These are phyloP conservation scores for Chrysanthemum seticuspe DNA, from an alignment of 129 eudicot species.

Conservation along the genomic window DNA sequence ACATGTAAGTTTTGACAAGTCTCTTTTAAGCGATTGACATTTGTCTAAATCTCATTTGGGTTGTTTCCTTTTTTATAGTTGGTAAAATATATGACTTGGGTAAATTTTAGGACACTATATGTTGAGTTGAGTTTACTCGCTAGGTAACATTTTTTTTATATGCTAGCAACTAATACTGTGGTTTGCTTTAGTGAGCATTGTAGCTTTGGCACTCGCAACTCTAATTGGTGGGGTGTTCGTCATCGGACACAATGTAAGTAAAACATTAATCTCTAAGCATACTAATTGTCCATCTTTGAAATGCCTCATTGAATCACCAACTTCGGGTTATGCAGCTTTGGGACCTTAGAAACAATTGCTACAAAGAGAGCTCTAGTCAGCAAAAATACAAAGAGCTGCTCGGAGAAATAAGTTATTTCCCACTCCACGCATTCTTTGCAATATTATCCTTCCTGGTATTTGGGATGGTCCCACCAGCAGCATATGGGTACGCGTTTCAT, in stretches of 20 bases:
- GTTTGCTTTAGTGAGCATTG: conserved; percentile 40
- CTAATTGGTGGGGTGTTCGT: conserved; percentile 54
- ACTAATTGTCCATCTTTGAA: background rate
- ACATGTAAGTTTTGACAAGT: conserved; percentile 28
- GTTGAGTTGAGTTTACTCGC: no score
- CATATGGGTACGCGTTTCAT: conserved; percentile 29
- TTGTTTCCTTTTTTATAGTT: no score
- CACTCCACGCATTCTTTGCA: conserved; percentile 26
- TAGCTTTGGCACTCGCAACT: conserved; percentile 53
- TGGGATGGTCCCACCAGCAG: conserved; percentile 34
- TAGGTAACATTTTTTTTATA: background rate
- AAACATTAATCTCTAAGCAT: background rate
- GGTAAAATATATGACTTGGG: no score
- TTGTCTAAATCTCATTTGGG: no score
- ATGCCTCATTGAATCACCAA: no score
- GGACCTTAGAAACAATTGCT: conserved; percentile 35
- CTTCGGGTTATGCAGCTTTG: conserved; percentile 25
- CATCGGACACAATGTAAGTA: conserved; percentile 54
- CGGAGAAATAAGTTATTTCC: conserved; percentile 33
- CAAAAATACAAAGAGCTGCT: conserved; percentile 35
- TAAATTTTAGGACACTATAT: no score
- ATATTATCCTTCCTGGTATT: conserved; percentile 36
- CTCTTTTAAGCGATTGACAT: no score
- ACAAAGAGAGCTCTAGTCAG: conserved; percentile 1
- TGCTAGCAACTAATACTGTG: conserved; percentile 8